Base-by-base conservation (phyloP, 148 eudicot genomes). In the Mesembryanthemum crystallinum region DNA sequence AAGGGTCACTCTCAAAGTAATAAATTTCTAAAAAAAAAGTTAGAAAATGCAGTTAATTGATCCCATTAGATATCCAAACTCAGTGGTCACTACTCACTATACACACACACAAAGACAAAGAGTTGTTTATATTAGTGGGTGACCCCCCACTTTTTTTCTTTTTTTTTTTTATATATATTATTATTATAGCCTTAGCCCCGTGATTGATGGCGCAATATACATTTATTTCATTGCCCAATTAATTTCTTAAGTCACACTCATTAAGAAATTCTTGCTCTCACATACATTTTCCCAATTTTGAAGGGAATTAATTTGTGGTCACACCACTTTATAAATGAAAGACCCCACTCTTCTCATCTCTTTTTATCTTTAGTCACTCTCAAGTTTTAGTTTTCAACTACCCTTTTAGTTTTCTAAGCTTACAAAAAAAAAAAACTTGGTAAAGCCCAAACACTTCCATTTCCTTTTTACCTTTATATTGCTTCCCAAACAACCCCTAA, bases 361-460 rank as follows among this genome's bases (percentile, higher is more conserved):
- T 57, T 68, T 77, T 75, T 29, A 72, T 54, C 81, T 80, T 78
- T 80, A 64, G 86, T 87, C 84, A 70, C 78, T 82, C 81, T 86
- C 93, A 89, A 83, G 87, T 64, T 75, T 82, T 82, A 83, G 87
- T 64, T 75, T 82, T 82, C 39, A 82, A 84, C 76, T 54, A 77
- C 79, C 75, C 72, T 73, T 64, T 72, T 14, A 65, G 55, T 67
- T 68, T 65, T 21, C 49, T 25, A 66, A 73, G 45, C 71, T n/a
- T n/a, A 21, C 12, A 20, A 62, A 52, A 74, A 35, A 35, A 35
- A 13, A 20, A 62, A 52, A 74, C 32, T 12, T n/a, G 49, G 20
- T 24, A 28, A 55, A 30, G 18, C 73, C 24, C 20, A 68, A 62
- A 70, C 45, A 8, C 15, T 62, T n/a, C 29, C 57, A 43, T 30